Conservation (phyloP, 2,329 filamentous ascomycete species). For the Trichoderma koningiopsis region DNA sequence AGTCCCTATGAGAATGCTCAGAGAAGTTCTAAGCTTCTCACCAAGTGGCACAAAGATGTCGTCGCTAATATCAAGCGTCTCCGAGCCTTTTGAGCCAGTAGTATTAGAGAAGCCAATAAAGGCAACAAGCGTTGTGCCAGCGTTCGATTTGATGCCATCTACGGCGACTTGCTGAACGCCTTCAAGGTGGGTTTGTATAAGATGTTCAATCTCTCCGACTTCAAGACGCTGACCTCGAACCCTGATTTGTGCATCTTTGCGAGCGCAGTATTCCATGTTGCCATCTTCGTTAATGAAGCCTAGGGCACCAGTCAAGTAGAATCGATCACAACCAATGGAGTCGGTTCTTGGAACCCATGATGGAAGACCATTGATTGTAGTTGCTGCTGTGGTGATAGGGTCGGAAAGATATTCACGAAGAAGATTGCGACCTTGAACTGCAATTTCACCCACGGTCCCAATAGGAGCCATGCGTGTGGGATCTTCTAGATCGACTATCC, state of each 20-base stretch:
- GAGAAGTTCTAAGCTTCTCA: neutral
- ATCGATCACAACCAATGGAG: neutral
- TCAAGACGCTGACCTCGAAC: conserved; percentile 31
- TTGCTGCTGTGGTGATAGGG: neutral
- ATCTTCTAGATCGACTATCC: conserved; percentile 13
- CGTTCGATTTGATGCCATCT: conserved; percentile 9
- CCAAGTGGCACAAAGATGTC: neutral
- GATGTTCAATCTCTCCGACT: conserved; percentile 28
- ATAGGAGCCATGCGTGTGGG: conserved; percentile 4
- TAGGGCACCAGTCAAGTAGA: conserved; percentile 29
- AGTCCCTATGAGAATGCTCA: neutral
- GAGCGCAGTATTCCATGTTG: conserved; percentile 28
- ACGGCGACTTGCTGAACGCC: conserved; percentile 21
- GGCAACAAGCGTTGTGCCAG: neutral
- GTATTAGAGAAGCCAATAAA: conserved; percentile 16
- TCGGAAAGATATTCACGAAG: conserved; percentile 20
- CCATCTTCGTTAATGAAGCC: conserved; percentile 26
- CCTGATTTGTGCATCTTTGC: conserved; percentile 32
- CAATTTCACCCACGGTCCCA: conserved; percentile 23
- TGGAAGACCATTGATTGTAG: conserved; percentile 5
- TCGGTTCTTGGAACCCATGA: conserved; percentile 6
- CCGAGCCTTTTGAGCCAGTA: neutral
- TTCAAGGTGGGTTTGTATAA: conserved; percentile 14
- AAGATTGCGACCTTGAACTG: conserved; percentile 11
- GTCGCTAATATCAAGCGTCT: neutral